Evolutionary conservation across 225 moss, liverwort and hornwort species (phyloP), one percentile per base, ranked within the genome.

Genomic region (Antitrichia curtipendula): DNA sequence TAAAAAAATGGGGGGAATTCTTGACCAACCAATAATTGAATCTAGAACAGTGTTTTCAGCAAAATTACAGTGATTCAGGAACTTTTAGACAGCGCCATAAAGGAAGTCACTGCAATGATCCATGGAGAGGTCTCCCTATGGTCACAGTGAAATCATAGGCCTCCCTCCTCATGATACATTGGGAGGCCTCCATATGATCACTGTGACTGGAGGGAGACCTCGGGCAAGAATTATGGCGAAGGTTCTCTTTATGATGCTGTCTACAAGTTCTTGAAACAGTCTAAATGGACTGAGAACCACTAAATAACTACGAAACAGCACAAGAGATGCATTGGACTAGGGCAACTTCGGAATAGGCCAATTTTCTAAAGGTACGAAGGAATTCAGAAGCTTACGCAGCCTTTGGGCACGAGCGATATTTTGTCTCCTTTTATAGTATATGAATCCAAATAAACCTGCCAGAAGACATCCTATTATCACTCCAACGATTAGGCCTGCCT

Each of bases 401-500:
- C 92, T 85, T 86, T 92, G 92, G 8, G 92, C 92, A 47, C 92
- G 92, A 83, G 91, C 91, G 54, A 91, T 89, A 52, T 92, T 92
- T 73, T 85, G 84, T 82, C 80, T 89, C 53, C 92, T 92, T 62
- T 92, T 92, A 28, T 83, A 89, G 85, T 84, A 92, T 61, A 89
- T 49, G 36, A 74, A 79, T 68, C 89, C 91, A 21, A 75, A 87
- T 60, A 84, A 56, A 43, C 29, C 87, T 13, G 84, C 87, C 58
- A 90, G 58, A 78, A 89, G 62, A 49, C 78, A 82, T 27, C 66
- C 90, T 21, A 82, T 20, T 56, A 90, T 22, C 62, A 88, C 69
- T 84, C 90, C 95, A 74, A 91, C 17, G 41, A 90, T 90, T n/a
- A 97, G 89, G 61, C 95, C 96, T 17, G 89, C 88, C 87, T 94